Base-by-base conservation (phyloP, 805 yeast genomes). In the Barnettozyma sp. region DNA sequence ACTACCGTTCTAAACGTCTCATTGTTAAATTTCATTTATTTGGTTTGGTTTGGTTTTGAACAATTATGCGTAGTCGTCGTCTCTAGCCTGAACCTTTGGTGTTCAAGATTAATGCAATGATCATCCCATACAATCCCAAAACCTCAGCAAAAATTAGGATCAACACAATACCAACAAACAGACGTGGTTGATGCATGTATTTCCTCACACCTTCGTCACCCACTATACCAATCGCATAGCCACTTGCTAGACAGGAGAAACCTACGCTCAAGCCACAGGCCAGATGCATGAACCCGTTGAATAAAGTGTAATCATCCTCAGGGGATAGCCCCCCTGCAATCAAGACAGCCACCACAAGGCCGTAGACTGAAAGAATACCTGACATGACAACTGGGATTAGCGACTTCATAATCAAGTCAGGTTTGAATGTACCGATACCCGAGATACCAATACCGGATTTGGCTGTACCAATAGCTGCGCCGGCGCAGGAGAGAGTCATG, bases 401-500 rank as follows among this genome's bases (percentile, higher is more conserved):
- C 7, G 92, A 82, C 61, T 82, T 84, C 97, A 92, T 92, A 54
- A 92, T 87, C 54, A 92, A 69, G 55, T 92, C 98, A 10, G 99
- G 99, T 58, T 84, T 83, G 66, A 90, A 92, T 31, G 95, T 82
- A 69, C 97, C 97, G 47, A 92, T 87, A 70, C 97, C 99, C 22
- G 97, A 68, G 52, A 92, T 92, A 71, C 99, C 99, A 45, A 92
- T 80, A 40, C 99, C 99, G 30, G 95, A 83, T 63, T 92, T 92
- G 43, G 97, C 97, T 4, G 97, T 90, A 40, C 98, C 99, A 48
- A 87, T 80, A 42, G 97, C 97, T 5, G 99, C 97, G 44, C 99
- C 99, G n/a, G 90, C 80, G 55, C 95, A 85, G 39, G 94, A 80
- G 40, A 90, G 67, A 17, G 85, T 73, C 84, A 86, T 84, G 34